Evolutionary conservation across 169 alveolate genomes (phyloP), one percentile per base, ranked within the genome.

Genomic region (Gregarina niphandrodes): DNA sequence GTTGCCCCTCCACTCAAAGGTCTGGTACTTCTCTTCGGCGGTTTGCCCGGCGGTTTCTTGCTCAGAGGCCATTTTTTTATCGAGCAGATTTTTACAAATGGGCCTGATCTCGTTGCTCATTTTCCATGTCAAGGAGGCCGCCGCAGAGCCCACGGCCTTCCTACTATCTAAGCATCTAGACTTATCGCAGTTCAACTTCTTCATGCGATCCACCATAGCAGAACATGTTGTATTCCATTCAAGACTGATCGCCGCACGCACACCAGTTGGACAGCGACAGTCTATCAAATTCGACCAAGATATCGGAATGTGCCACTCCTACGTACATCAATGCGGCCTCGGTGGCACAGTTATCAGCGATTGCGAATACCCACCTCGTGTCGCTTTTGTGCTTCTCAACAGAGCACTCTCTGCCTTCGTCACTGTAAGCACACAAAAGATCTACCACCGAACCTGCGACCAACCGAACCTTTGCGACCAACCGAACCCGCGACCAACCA

Each of bases 181-280:
- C 24, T 34, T 64, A 21, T 26, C 45, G 3, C 45, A 39, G 15
- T 49, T 54, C 20, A 49, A 61, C 32, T 64, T 60, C 39, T 70
- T 61, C 43, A 73, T 67, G 37, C 56, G 74, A 28, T 42, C 50
- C 38, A 53, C 68, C 20, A 63, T 70, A 26, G 55, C 45, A 31
- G 82, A 73, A 36, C 84, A 73, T 44, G 32, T 67, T 3, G 43
- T 38, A 23, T 70, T 71, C 41, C 75, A 61, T 35, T 45, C 74
- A 21, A 35, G 90, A 28, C 51, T 67, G 17, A 58, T 79, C 17
- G 65, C 75, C 19, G 49, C 76, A 12, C 55, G 84, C 19, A 77
- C 81, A 1, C 77, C 70, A 0, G 63, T 48, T 17, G 91, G 87
- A 3, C 50, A 63, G 20, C 61, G 85, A 34, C 82, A 73, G 34